Evolutionary conservation across 495 filamentous ascomycete species (phyloP).

Genomic region (Lophium mytilinum): DNA sequence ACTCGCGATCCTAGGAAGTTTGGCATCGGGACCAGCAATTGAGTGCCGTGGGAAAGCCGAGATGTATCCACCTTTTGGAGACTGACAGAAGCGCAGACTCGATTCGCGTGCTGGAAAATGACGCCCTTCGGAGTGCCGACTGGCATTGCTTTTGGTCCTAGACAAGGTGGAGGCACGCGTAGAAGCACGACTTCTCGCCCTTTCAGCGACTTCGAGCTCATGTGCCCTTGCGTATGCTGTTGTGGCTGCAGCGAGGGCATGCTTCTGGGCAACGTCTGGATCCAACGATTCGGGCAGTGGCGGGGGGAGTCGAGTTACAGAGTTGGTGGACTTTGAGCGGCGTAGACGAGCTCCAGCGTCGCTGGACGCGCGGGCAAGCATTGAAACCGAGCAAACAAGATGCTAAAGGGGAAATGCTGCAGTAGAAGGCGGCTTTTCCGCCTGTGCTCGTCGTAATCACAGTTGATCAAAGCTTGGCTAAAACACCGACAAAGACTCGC

Average conservation of each 20-base stretch:
- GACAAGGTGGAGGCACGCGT: slow-evolving; percentile 3
- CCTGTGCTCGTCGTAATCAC: not conserved
- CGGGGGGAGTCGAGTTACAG: slow-evolving; percentile 14
- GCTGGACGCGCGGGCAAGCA: slow-evolving; percentile 30
- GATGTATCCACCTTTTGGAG: slow-evolving; percentile 4
- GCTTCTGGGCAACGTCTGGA: slow-evolving; percentile 26
- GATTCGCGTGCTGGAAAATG: slow-evolving; percentile 22
- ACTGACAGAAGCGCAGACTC: slow-evolving; percentile 8
- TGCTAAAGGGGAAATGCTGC: not conserved
- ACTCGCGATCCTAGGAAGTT: not conserved
- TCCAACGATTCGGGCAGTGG: slow-evolving; percentile 15
- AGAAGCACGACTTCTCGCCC: slow-evolving; percentile 1
- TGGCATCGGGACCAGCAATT: not conserved
- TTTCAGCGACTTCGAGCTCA: slow-evolving; percentile 1
- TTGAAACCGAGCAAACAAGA: not conserved
- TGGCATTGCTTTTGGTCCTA: slow-evolving; percentile 17
- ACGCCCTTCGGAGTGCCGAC: slow-evolving; percentile 23
- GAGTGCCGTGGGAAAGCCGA: not conserved
- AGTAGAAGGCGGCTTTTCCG: not conserved
- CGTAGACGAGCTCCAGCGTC: slow-evolving; percentile 27
- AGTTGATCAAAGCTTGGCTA: not conserved
- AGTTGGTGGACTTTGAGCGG: slow-evolving; percentile 28
- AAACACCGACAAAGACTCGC: no score
- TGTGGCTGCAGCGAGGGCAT: slow-evolving; percentile 31
- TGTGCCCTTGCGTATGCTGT: slow-evolving; percentile 29